A percentile compares a stretch with the other conserved stretches of the same genome.
These are phyloP conservation scores for Podospora sp. DNA, from an alignment of 495 filamentous ascomycete species.

Conservation along the genomic window DNA sequence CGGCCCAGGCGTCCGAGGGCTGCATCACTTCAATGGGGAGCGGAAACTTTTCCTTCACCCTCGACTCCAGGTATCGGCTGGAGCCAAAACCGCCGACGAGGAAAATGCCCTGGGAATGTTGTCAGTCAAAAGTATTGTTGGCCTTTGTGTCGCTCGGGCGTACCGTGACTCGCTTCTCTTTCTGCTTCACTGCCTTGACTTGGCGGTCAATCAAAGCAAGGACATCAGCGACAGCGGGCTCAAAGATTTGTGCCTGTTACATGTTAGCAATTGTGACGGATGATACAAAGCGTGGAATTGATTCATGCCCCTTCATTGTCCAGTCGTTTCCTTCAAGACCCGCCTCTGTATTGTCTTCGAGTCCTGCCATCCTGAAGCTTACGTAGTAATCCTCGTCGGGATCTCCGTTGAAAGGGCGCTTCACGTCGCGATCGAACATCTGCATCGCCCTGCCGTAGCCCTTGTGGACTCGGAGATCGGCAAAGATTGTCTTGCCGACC, in stretches of 20 bases:
- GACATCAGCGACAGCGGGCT: conserved; percentile 42
- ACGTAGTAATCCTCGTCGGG: conserved; percentile 30
- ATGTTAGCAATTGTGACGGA: too few species aligned
- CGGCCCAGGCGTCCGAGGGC: conserved; percentile 9
- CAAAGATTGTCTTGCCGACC: conserved; percentile 35
- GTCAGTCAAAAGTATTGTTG: conserved; percentile 26
- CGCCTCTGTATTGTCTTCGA: conserved; percentile 30
- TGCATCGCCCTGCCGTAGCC: conserved; percentile 21
- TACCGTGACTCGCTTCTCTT: neutral
- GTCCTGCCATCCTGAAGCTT: conserved; percentile 35
- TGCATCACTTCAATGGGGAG: neutral
- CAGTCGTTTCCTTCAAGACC: conserved; percentile 28
- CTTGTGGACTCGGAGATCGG: too few species aligned
- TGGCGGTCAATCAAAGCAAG: conserved; percentile 35
- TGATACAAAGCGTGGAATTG: too few species aligned
- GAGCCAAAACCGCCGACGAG: conserved; percentile 51
- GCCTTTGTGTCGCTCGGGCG: conserved; percentile 19
- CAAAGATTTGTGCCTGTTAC: conserved; percentile 40
- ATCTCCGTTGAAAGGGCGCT: conserved; percentile 30
- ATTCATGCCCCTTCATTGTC: conserved; percentile 33
- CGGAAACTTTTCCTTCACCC: conserved; percentile 20
- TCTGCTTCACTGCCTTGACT: neutral
- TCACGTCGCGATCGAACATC: conserved; percentile 36
- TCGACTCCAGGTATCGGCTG: conserved; percentile 40
- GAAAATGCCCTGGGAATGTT: conserved; percentile 34